Conservation (phyloP, 345 rosid species). For the Turnera subulata region DNA sequence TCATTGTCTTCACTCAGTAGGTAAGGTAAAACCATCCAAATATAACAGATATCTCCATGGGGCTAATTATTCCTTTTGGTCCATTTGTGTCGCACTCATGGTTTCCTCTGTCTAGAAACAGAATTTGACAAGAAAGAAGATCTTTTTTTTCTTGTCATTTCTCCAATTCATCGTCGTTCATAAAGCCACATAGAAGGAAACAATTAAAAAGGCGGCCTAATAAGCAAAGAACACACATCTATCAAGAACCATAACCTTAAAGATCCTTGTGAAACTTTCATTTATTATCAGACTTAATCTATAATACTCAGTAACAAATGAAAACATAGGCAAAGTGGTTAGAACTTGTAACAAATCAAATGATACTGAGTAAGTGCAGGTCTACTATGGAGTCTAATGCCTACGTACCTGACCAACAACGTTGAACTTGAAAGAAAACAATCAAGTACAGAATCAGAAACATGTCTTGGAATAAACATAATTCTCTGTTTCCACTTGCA, state of each 20-base stretch:
- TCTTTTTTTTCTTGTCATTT: conserved; percentile 14
- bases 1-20: conserved; percentile 70
- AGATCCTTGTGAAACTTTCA: conserved; percentile 33
- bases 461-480: too few species aligned
- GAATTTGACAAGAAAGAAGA: conserved; percentile 2
- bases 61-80: conserved; percentile 79
- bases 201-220: too few species aligned
- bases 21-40: conserved; percentile 90
- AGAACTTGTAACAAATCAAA: conserved; percentile 11
- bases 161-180: too few species aligned
- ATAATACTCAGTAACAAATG: too few species aligned
- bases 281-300: too few species aligned
- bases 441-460: conserved; percentile 1
- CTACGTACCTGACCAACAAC: conserved; percentile 91
- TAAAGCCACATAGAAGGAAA: too few species aligned
- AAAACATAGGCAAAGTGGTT: conserved; percentile 10
- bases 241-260: background rate
- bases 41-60: conserved; percentile 81
- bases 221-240: too few species aligned
- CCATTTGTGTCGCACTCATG: conserved; percentile 82
- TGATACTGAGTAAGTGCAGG: conserved; percentile 6
- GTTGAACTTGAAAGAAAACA: conserved; percentile 73
- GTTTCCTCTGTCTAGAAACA: conserved; percentile 87
- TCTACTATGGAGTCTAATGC: conserved; percentile 7
- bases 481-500: too few species aligned